phyloP scores from a whole-genome alignment of 345 rosid genomes.

The Balakata baccata region DNA sequence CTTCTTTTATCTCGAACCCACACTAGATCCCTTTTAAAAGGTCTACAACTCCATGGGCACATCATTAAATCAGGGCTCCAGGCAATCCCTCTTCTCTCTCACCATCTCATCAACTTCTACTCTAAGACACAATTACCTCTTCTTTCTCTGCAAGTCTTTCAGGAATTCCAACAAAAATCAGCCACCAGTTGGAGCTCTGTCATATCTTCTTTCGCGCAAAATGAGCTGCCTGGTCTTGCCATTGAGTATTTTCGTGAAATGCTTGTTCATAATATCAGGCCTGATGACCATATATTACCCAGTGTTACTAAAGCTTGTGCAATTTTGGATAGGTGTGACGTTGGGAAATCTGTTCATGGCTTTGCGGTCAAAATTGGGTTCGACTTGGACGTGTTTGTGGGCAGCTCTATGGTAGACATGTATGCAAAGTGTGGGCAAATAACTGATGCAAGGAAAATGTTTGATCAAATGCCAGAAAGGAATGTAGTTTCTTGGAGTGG shows the following conservation, averaged over 20 bases:
- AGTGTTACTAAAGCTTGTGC: conserved; percentile 75
- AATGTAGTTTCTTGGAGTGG: conserved; percentile 96
- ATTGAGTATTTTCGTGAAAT: conserved; percentile 59
- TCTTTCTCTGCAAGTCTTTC: conserved; percentile 50
- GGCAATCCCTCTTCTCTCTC: conserved; percentile 60
- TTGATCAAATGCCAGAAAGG: conserved; percentile 77
- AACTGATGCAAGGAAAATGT: conserved; percentile 54
- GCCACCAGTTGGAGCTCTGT: conserved; percentile 90
- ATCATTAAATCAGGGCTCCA: conserved; percentile 66
- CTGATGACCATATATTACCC: conserved; percentile 79
- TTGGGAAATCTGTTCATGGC: conserved; percentile 62
- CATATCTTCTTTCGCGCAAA: conserved; percentile 74
- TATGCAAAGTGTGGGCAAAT: conserved; percentile 70
- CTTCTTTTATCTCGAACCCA: conserved; percentile 60
- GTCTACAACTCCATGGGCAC: conserved; percentile 74
- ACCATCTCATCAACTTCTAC: conserved; percentile 83
- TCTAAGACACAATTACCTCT: conserved; percentile 73
- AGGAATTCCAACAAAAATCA: conserved; percentile 44
- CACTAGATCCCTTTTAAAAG: conserved; percentile 48
- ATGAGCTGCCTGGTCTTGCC: conserved; percentile 72
- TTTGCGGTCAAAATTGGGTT: conserved; percentile 58
- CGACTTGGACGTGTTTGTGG: conserved; percentile 67
- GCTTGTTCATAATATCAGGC: conserved; percentile 40
- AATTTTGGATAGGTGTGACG: conserved; percentile 49
- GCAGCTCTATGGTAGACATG: conserved; percentile 82